Conservation (phyloP, 1,139 yeast genomes). For the Debaryomyces psychrophilus region DNA sequence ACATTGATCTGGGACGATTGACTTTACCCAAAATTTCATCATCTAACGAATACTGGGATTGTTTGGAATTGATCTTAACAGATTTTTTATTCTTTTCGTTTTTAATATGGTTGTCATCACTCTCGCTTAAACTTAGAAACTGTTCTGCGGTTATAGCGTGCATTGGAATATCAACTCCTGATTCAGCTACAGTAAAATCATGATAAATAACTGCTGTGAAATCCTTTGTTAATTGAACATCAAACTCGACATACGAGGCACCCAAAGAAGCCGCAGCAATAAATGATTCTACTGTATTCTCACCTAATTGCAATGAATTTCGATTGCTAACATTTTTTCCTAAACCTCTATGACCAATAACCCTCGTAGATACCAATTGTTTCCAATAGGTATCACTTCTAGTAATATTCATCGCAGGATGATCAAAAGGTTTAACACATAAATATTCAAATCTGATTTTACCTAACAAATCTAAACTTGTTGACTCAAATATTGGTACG, state of each 20-base stretch:
- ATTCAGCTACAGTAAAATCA: conserved; percentile 92
- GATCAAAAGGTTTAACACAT: conserved; percentile 72
- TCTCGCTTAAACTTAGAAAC: conserved; percentile 65
- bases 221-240: conserved; percentile 95
- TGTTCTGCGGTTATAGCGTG: conserved; percentile 89
- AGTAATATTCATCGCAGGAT: conserved; percentile 67
- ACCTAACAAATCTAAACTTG: conserved; percentile 76
- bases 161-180: conserved; percentile 97
- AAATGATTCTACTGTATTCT: conserved; percentile 92
- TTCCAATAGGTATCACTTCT: conserved; percentile 91
- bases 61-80: conserved; percentile 12
- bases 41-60: conserved; percentile 34
- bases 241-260: conserved; percentile 91
- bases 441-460: conserved; percentile 74
- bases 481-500: conserved; percentile 77
- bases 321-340: conserved; percentile 80
- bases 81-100: conserved; percentile 17
- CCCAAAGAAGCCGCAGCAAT: conserved; percentile 97
- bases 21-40: conserved; percentile 40
- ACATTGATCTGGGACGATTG: conserved; percentile 45
- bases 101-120: conserved; percentile 16
- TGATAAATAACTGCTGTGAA: conserved; percentile 91
- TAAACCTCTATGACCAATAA: conserved; percentile 94
- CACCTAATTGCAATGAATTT: conserved; percentile 88
- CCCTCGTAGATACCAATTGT: conserved; percentile 83